Base-by-base conservation (phyloP, 1,139 yeast species). In the Pichia norvegensis region DNA sequence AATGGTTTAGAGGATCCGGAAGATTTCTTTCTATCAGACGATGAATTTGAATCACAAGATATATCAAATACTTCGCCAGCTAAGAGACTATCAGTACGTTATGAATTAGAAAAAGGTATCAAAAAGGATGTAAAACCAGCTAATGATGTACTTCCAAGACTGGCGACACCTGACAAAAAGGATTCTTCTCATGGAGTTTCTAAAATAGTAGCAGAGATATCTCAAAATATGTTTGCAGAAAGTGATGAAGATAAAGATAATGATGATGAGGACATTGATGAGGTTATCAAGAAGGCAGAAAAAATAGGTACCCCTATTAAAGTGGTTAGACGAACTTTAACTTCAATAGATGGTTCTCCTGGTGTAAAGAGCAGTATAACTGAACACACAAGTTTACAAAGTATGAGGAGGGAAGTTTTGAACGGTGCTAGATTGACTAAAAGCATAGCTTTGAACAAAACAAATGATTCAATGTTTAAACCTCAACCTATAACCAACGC, bases 1-100 rank as follows among this genome's bases (percentile, higher is more conserved):
- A 74, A 78, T 59, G 83, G 87, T 33, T 78, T 86, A 81, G 95
- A 87, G 59, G 85, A 81, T 56, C 64, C 86, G 37, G 85, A 83
- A 54, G 95, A 81, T 46, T 87, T 83, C 66, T 86, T 85, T 55
- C 72, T 73, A 36, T 80, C 76, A 22, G 63, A 61, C 44, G 60
- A 60, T 36, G 64, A 59, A 35, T 58, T 52, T 29, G 54, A 55
- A 40, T 53, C 60, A 4, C 60, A 57, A 11, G 31, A 21, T 13
- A 29, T 23, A 9, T 16, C 42, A 41, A 43, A 48, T 13, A 49
- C 54, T 1, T 50, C 57, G 3, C 57, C 59, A 14, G 50, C 46
- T 35, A 54, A 48, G 38, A 46, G 55, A 42, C 42, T 51, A 8
- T 48, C 54, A 22, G 40, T 49, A 43, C 39, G 55, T 37, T 47